Evolutionary conservation across 2,329 filamentous ascomycete species (phyloP), one percentile per base, ranked within the genome.

Genomic region (Diaporthe australafricana): DNA sequence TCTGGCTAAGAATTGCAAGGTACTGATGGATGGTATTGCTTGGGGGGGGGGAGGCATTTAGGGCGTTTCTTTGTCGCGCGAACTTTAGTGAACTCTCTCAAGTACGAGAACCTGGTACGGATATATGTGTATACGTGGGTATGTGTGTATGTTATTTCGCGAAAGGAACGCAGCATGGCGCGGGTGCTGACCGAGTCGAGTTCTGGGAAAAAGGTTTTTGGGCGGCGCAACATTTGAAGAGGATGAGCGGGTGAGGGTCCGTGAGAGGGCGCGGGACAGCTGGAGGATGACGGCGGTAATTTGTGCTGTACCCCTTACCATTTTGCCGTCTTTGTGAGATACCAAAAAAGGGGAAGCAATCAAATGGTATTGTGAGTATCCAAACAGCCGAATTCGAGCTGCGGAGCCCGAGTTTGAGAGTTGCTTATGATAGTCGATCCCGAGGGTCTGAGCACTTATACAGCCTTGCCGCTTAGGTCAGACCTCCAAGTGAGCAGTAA

Each of bases 131-230:
- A 14, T 48, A n/a, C n/a, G 50, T 53, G 27, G 38, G n/a, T 57
- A 25, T 42, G 22, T 60, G 27, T 27, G 27, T 62, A 45, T 25
- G 56, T 62, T 35, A 45, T 45, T 62, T n/a, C 25, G 25, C 14
- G 7, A 17, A 45, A 30, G 25, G 27, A 62, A 62, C 56, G 56
- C 25, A 62, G 56, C 56, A 62, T 45, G 56, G 56, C 56, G 56
- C 38, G 45, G 56, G 56, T 62, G 56, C 56, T 45, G 8, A 38
- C 56, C 16, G 56, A 45, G 38, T 60, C 38, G 17, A 62, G 56
- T 20, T 45, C 11, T 45, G 6, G 30, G 8, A 9, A 38, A 45
- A 45, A 62, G 40, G 32, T 57, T 20, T 45, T 45, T n/a, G 9
- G 35, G 40, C 16, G 4, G 56, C 35, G 35, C 16, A 38, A 62